phyloP scores from a whole-genome alignment of 1,284 basidiomycete species.

The Rhizoctonia solani region DNA sequence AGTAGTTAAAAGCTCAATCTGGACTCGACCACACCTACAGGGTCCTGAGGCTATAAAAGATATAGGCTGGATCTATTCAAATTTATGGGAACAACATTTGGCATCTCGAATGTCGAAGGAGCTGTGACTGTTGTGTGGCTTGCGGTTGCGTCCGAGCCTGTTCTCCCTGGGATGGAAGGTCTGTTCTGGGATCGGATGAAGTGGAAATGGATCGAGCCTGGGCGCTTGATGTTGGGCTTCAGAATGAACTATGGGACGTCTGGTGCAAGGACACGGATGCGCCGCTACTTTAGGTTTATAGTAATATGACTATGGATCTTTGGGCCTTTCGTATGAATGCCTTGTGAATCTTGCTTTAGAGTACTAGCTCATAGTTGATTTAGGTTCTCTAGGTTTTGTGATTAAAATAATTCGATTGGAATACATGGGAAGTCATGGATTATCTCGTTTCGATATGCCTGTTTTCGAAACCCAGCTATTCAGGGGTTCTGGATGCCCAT shows the following conservation, averaged over 20 bases:
- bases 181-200: constrained; percentile 35
- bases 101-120: constrained; percentile 35
- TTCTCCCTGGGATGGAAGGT: constrained; percentile 18
- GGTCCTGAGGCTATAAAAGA: background rate
- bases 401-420: too few species aligned
- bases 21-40: constrained; percentile 1
- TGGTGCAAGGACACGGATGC: constrained; percentile 7
- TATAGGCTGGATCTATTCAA: background rate
- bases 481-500: too few species aligned
- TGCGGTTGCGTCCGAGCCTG: constrained; percentile 17
- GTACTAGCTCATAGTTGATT: too few species aligned
- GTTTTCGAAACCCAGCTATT: too few species aligned
- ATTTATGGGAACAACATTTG: background rate
- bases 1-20: constrained; percentile 5
- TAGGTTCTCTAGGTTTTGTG: too few species aligned
- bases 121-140: constrained; percentile 33
- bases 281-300: background rate
- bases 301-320: too few species aligned
- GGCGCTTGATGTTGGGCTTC: constrained; percentile 9
- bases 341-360: too few species aligned
- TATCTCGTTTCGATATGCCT: too few species aligned
- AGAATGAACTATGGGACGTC: constrained; percentile 13
- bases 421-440: too few species aligned
- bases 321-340: too few species aligned
- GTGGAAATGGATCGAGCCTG: constrained; percentile 31